Percentiles rank a stretch among this genome's conserved stretches.
phyloP scores from a whole-genome alignment of 2,329 filamentous ascomycete species.

The Colletotrichum sp. region DNA sequence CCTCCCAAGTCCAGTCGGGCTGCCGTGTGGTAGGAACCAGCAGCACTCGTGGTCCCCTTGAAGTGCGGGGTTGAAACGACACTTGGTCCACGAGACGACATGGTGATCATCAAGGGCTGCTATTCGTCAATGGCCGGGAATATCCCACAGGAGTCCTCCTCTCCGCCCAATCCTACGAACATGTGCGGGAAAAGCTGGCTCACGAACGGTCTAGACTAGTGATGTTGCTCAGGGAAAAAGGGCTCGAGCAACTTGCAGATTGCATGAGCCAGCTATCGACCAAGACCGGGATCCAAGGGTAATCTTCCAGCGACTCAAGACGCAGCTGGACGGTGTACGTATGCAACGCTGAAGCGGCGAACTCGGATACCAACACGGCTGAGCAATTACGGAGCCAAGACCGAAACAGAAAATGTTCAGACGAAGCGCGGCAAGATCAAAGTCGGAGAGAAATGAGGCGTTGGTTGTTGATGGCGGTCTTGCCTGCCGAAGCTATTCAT shows the following conservation, averaged over 20 bases:
- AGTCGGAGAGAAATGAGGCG: background rate
- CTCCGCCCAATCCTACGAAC: background rate
- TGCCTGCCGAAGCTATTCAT: background rate
- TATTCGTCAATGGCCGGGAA: background rate
- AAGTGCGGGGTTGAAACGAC: conserved; percentile 20
- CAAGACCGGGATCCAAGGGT: background rate
- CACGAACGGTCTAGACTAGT: background rate
- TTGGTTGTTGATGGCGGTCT: background rate
- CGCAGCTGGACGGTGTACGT: background rate
- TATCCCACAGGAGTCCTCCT: background rate
- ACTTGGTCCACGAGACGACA: background rate
- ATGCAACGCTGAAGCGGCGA: background rate
- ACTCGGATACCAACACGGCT: background rate
- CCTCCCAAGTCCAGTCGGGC: background rate
- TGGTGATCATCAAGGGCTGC: background rate
- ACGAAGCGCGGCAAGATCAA: background rate
- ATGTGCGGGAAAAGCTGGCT: background rate
- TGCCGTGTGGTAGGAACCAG: background rate
- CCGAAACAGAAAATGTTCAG: background rate
- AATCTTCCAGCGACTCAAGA: background rate
- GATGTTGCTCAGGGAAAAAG: background rate
- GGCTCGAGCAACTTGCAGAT: background rate
- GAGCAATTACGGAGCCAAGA: background rate
- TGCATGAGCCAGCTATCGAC: background rate
- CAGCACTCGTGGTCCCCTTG: background rate